Evolutionary conservation across 2,329 filamentous ascomycete species (phyloP), one percentile per base, ranked within the genome.

Genomic region (Penicillium sp.): DNA sequence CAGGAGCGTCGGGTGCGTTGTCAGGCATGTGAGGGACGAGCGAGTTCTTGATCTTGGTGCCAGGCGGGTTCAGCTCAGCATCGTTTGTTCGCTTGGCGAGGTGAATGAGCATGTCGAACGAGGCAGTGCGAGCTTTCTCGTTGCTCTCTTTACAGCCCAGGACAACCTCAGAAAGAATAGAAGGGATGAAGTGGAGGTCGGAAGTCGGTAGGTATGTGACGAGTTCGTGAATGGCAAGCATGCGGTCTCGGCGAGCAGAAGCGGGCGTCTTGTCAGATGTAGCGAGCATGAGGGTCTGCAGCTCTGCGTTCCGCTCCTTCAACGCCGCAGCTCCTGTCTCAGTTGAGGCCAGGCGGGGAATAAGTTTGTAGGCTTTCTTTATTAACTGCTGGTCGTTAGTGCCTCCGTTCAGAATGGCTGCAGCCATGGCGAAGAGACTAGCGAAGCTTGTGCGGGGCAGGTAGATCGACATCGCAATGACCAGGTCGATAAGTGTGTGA

Each of bases 321-420:
- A 99, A 84, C 3, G 94, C 93, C n/a, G 83, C 79, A 68, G 86
- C 87, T 50, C 95, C 95, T 53, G 85, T 86, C 38, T 91, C 87
- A 1, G 93, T 96, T 66, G 91, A 90, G 1, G 91, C 90, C 46
- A 99, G 86, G 58, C 95, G 90, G 3, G 95, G 94, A 55, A 99
- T 96, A 56, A 99, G 86, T 82, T 98, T 98, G 83, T 99, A 99
- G 0, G 95, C 94, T 80, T 99, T 99, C 86, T 99, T 99, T 77
- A 98, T 94, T 41, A 99, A 82, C 76, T 98, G 94, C 9, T 94
- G 91, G 73, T 98, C 94, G 44, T 73, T 74, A 47, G 76, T 74
- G 15, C 77, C 70, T 72, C 90, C 91, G 75, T 90, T 88, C 68
- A 98, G 89, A 61, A 97, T 90, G 29, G 92, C 85, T 0, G 91